Evolutionary conservation across 768 basidiomycete species (phyloP), one percentile per base, ranked within the genome.

Genomic region (Suillus discolor): DNA sequence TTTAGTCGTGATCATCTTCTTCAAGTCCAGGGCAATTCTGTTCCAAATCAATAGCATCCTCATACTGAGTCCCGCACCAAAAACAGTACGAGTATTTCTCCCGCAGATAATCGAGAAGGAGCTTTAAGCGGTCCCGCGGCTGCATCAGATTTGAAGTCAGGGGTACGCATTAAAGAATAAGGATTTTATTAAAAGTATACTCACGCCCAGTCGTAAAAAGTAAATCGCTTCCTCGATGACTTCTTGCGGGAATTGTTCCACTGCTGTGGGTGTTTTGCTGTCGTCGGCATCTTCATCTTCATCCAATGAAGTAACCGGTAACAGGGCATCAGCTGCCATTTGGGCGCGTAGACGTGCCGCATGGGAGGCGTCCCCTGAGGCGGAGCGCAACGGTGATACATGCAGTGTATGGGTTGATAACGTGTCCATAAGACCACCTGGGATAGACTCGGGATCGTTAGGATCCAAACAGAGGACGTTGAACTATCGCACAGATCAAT

Each of bases 21-120:
- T 85, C 83, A 49, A 80, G 73, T 8, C 94, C 94, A 7, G 93
- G 93, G 75, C 94, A 96, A 63, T 87, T 81, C 44, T 71, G 75
- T 45, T 78, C 78, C 80, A 96, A 79, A 60, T 92, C 90, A 18
- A 84, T 84, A 7, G 78, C 74, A 68, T 82, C 80, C 6, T 84
- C 82, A 72, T 94, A 96, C 70, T 87, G 84, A 15, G 89, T 84
- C 15, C 94, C 94, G 73, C 94, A 96, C 91, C 93, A 95, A 76
- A 94, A 94, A 73, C 94, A 95, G 73, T 95, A 95, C 6, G 81
- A 73, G 74, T 94, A 86, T 66, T 80, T 83, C 45, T 85, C 81
- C 31, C 94, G 89, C 59, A 96, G 83, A 75, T 96, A 93, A 6
- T 85, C 78, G 31, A 94, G 80, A 20, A 93, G 86, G 55, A 89